Evolutionary conservation across 2,329 filamentous ascomycete genomes (phyloP), one percentile per base, ranked within the genome.

Genomic region (Fusarium solani-melongenae): DNA sequence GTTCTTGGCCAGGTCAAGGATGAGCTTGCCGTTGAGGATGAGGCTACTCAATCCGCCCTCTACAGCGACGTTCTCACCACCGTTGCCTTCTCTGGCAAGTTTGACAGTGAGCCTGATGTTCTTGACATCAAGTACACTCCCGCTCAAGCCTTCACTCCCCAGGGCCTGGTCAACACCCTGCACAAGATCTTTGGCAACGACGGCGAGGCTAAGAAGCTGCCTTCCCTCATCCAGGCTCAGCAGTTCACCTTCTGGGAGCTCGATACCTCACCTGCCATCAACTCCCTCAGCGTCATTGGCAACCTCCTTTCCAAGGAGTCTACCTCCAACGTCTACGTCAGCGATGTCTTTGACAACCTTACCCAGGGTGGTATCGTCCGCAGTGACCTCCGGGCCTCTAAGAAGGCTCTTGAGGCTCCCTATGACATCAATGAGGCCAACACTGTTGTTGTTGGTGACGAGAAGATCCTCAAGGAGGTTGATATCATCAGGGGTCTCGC

Each of bases 171-270:
- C 62, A 81, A 86, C 49, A 84, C 86, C 74, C 81, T 92, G 76
- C 79, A 87, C 82, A 83, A 85, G 74, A 81, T 88, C 71, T 82
- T 85, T 66, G 83, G 81, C 79, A 89, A 90, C 76, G 92, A 92
- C 76, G 88, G 84, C 62, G 82, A 84, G 57, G 80, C 83, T 27
- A 83, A 84, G 65, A 78, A 82, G 65, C 80, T 80, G 69, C 82
- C 76, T 66, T 86, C 71, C n/a, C 81, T 87, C 55, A 82, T 91
- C 63, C 86, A 90, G 74, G 90, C 92, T 22, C 89, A 94, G 82
- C 93, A 98, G 83, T 98, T 96, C 85, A 92, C 92, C 14, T 98
- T 99, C 88, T 98, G 95, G 95, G 94, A 98, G 76, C 81, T 93
- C 44, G 96, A 98, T 79, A 89, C 91, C 81, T 95, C 95, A 31